Percentiles rank a stretch among this genome's conserved stretches.
These are phyloP conservation scores for Leishmania tropica DNA, from an alignment of 208 protist species.

Conservation along the genomic window DNA sequence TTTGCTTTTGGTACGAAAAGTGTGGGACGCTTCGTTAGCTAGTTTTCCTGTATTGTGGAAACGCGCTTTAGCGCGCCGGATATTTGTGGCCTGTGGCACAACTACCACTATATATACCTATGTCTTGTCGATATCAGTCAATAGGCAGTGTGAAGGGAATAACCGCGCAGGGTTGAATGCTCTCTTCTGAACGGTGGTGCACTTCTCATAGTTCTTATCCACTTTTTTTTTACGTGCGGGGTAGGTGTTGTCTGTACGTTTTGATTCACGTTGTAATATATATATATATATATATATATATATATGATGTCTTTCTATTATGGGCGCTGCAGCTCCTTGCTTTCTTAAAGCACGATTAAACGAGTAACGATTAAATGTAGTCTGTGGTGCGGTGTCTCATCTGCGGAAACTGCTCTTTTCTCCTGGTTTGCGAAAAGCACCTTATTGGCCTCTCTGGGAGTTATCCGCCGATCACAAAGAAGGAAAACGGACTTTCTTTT, in stretches of 20 bases:
- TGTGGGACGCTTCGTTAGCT: not conserved
- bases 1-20: not conserved
- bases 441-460: not conserved
- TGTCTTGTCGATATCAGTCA: not conserved
- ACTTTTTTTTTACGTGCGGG: not conserved
- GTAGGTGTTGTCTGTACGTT: not conserved
- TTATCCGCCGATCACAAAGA: not conserved
- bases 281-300: too few relatives aligned
- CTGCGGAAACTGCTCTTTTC: constrained; percentile 1
- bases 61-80: not conserved
- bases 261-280: not conserved
- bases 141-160: not conserved
- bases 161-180: not conserved
- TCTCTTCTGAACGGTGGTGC: not conserved
- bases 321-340: constrained; percentile 20
- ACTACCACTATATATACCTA: not conserved
- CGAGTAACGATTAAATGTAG: constrained; percentile 8
- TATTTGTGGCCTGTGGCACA: not conserved
- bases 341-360: constrained; percentile 5
- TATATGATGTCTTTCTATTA: not conserved
- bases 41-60: not conserved
- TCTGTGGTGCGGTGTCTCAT: constrained; percentile 3
- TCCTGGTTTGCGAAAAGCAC: not conserved
- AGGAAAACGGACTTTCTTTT: not conserved
- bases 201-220: not conserved